These are phyloP conservation scores for Heimioporus sp. DNA, from an alignment of 768 basidiomycete genomes.

Conservation along the genomic window DNA sequence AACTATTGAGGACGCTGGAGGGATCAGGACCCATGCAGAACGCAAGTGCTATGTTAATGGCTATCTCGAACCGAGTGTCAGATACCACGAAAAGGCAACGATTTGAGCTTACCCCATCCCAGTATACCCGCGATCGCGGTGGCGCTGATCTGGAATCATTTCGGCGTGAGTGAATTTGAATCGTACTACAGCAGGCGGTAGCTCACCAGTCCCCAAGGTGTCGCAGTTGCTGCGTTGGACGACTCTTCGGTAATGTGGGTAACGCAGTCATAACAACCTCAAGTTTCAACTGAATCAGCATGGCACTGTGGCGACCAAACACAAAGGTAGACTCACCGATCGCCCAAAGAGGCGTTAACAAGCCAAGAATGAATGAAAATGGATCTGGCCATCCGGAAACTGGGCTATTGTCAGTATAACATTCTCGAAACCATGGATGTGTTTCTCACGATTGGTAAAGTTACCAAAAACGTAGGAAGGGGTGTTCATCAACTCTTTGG, in stretches of 20 bases:
- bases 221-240: constrained; percentile 50
- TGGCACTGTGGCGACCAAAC: too few relatives aligned
- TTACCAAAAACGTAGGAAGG: constrained; percentile 59
- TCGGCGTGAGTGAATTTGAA: neutral
- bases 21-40: constrained; percentile 57
- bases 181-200: neutral
- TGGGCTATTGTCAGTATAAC: constrained; percentile 3
- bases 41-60: constrained; percentile 48
- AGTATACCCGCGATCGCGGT: constrained; percentile 44
- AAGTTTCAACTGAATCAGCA: constrained; percentile 13
- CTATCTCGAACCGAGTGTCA: constrained; percentile 14
- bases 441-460: constrained; percentile 50
- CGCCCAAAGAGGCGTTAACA: constrained; percentile 47
- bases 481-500: constrained; percentile 55
- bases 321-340: constrained; percentile 15
- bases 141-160: constrained; percentile 25
- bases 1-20: constrained; percentile 31
- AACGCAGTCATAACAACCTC: constrained; percentile 40
- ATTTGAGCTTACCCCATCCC: constrained; percentile 37
- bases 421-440: neutral
- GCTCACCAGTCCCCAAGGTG: constrained; percentile 55
- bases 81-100: neutral
- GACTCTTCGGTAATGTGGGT: constrained; percentile 55
- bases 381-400: constrained; percentile 43
- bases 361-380: constrained; percentile 46